Base-by-base conservation (phyloP, 495 filamentous ascomycete genomes). In the Rostrohypoxylon terebratum region DNA sequence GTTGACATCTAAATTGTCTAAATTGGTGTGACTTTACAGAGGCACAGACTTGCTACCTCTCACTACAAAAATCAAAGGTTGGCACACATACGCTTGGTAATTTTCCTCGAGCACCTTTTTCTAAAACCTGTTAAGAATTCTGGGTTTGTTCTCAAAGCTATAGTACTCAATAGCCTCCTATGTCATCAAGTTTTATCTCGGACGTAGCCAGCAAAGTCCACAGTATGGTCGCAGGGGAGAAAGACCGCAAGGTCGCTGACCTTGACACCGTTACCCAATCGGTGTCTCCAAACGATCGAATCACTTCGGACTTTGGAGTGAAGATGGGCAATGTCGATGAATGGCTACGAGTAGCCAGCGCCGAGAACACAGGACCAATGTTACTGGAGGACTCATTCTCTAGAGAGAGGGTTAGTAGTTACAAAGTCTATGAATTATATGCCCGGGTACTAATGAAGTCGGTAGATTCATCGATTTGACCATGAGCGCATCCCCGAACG, bases 381-480 rank as follows among this genome's bases (percentile, higher is more conserved):
- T 83, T 97, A n/a, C 77, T 97, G n/a, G 93, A 97, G 75, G 94
- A 97, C 69, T 88, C 88, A 33, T 90, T 93, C 78, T 90, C 81
- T 0, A 83, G 94, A 20, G 94, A 97, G 77, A 94, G 90, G 85
- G 92, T 93, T 60, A 61, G 80, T 57, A 1, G n/a, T 90, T 88
- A 66, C 86, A 88, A 73, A 73, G 14, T 76, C 80, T 59, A 11
- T 67, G 18, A 23, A 20, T 18, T 10, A n/a, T 10, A n/a, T n/a
- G 10, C n/a, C n/a, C n/a, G n/a, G n/a, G 5, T 20, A 1, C 44
- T 36, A 47, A 10, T 71, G 3, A 67, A 18, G 23, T 6, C 14
- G 18, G 7, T 14, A 74, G 63, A 67, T 69, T 9, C 75, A 78
- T 31, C 59, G 71, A 62, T 81, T 74, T 60, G 89, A 91, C 75